Conservation (phyloP, 73 alveolate genomes). For the Tetrahymena malaccensis region DNA sequence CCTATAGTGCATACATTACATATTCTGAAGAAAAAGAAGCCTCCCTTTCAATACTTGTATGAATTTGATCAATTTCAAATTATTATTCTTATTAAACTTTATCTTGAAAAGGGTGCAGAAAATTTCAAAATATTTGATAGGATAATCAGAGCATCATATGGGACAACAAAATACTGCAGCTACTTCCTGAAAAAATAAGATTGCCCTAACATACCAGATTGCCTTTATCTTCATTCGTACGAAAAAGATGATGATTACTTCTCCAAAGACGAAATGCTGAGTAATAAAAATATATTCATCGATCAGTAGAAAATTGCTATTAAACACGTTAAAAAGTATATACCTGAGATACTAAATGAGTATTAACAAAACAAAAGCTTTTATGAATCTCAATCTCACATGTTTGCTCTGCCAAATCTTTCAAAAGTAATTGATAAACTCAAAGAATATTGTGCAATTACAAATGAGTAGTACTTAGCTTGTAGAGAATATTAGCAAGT, state of each 20-base stretch:
- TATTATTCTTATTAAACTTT: neutral
- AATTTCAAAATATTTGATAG: constrained; percentile 44
- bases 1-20: constrained; percentile 74
- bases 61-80: no score
- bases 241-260: constrained; percentile 51
- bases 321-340: constrained; percentile 7
- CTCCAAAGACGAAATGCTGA: constrained; percentile 28
- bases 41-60: constrained; percentile 62
- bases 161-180: constrained; percentile 78
- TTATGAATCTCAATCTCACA: neutral
- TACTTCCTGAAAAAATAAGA: constrained; percentile 55
- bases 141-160: constrained; percentile 66
- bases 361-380: neutral
- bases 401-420: constrained; percentile 15
- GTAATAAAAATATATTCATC: constrained; percentile 15
- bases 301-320: constrained; percentile 20
- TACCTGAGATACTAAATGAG: constrained; percentile 2
- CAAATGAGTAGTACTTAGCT: neutral
- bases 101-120: constrained; percentile 39
- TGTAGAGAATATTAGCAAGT: neutral
- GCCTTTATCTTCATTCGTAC: constrained; percentile 68
- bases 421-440: constrained; percentile 1
- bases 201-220: constrained; percentile 66
- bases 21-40: constrained; percentile 61
- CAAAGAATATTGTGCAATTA: neutral